Conservation (phyloP, 768 basidiomycete species). For the Rhizopogon rudus region DNA sequence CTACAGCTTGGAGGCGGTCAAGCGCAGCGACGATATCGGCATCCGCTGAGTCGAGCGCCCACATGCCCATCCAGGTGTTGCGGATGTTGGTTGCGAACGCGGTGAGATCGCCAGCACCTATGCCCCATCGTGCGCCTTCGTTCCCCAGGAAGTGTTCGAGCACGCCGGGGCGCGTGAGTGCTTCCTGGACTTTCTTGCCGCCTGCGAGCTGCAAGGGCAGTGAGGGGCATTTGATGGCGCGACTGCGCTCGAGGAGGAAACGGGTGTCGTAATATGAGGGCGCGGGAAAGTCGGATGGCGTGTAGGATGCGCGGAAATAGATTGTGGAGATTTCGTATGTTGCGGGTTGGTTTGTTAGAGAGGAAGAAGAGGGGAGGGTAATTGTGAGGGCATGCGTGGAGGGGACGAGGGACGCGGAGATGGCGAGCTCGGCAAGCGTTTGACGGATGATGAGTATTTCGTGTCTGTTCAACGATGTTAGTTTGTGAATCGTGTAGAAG, state of each 20-base stretch:
- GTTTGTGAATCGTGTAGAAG: background rate
- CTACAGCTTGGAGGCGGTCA: background rate
- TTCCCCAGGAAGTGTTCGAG: conserved; percentile 67
- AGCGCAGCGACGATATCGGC: conserved; percentile 6
- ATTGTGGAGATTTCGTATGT: conserved; percentile 74
- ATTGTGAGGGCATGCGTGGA: conserved; percentile 39
- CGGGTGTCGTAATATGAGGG: conserved; percentile 65
- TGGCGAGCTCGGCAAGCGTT: conserved; percentile 65
- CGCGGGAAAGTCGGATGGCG: conserved; percentile 74
- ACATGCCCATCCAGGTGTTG: conserved; percentile 87
- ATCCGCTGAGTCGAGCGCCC: conserved; percentile 54
- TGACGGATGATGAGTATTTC: conserved; percentile 70
- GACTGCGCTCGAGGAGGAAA: conserved; percentile 71
- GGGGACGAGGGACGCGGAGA: conserved; percentile 51
- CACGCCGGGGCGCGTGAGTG: conserved; percentile 65
- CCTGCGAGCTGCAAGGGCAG: conserved; percentile 93
- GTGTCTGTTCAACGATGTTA: conserved; percentile 41
- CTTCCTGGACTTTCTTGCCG: conserved; percentile 93
- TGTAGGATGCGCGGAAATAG: conserved; percentile 90
- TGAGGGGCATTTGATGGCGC: conserved; percentile 89
- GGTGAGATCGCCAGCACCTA: conserved; percentile 24
- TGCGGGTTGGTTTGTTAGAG: conserved; percentile 9
- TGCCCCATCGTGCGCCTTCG: conserved; percentile 29
- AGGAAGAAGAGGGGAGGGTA: conserved; percentile 12
- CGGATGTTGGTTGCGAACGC: conserved; percentile 43